These are phyloP conservation scores for Salix brachista DNA, from an alignment of 345 rosid species.

Conservation along the genomic window DNA sequence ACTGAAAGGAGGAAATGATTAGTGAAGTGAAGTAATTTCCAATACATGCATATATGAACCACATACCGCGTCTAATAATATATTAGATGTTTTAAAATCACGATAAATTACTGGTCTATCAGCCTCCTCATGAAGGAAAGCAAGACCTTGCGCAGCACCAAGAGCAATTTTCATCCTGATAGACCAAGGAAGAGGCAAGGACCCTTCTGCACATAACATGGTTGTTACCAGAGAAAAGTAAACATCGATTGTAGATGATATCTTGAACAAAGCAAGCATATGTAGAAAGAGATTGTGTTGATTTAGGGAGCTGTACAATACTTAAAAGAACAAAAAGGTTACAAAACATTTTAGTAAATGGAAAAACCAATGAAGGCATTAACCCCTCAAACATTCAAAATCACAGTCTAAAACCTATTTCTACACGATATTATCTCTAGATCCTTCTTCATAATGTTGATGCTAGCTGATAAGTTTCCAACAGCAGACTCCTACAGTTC, in stretches of 20 bases:
- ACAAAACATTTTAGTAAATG: not conserved
- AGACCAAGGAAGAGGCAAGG: constrained; percentile 41
- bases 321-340: not conserved
- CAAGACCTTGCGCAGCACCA: constrained; percentile 44
- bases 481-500: not conserved
- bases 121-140: constrained; percentile 40
- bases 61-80: constrained; percentile 38
- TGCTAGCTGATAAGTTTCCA: not conserved
- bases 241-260: not conserved
- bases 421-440: not conserved
- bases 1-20: not conserved
- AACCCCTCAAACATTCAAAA: not conserved
- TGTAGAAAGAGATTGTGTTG: not conserved
- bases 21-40: not conserved
- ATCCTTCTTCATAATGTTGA: not conserved
- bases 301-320: not conserved
- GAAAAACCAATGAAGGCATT: not conserved
- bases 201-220: constrained; percentile 31
- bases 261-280: not conserved
- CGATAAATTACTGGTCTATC: constrained; percentile 43
- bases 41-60: not conserved
- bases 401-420: not conserved
- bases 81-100: constrained; percentile 42
- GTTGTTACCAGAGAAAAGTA: constrained; percentile 30
- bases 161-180: constrained; percentile 43